Evolutionary conservation across 305 asterid species (phyloP), one percentile per base, ranked within the genome.

Genomic region (Plantago lanceolata): DNA sequence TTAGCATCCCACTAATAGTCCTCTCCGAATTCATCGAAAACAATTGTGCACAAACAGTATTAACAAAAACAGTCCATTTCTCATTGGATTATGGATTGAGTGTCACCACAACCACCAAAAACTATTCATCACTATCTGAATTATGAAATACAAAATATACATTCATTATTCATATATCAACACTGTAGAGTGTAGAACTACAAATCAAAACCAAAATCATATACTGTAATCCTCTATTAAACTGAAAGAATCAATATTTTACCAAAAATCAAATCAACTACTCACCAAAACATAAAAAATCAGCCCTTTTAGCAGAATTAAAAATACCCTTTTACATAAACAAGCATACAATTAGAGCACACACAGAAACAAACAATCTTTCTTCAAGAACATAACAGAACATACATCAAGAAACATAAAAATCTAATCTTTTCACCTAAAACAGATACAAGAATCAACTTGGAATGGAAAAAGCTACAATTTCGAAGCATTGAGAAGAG

Each of bases 321-420:
- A 68, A 59, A 66, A 58, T 28, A 56, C 29, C 51, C 79, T 75
- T 26, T n/a, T 33, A 52, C 73, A 74, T 81, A 72, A 74, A 75
- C 70, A 74, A 47, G 8, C 62, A 66, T 20, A 63, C 24, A 65
- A 13, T 17, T 17, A 65, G 8, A 57, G n/a, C 21, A 13, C 59
- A 71, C 19, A 37, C 44, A 63, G 1, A 45, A 45, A 45, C 49
- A 45, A n/a, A n/a, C n/a, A n/a, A n/a, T n/a, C n/a, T n/a, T n/a
- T n/a, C n/a, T n/a, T n/a, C n/a, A n/a, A n/a, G n/a, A n/a, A n/a
- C n/a, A n/a, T n/a, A n/a, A n/a, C n/a, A n/a, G n/a, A n/a, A 8
- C 55, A 16, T 29, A 62, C 31, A 52, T 63, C 56, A 28, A 33
- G n/a, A 16, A 60, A 16, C 20, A 47, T 18, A 44, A 61, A 68